These are phyloP conservation scores for Fusarium nelsonii DNA, from an alignment of 2,329 filamentous ascomycete species.

Conservation along the genomic window DNA sequence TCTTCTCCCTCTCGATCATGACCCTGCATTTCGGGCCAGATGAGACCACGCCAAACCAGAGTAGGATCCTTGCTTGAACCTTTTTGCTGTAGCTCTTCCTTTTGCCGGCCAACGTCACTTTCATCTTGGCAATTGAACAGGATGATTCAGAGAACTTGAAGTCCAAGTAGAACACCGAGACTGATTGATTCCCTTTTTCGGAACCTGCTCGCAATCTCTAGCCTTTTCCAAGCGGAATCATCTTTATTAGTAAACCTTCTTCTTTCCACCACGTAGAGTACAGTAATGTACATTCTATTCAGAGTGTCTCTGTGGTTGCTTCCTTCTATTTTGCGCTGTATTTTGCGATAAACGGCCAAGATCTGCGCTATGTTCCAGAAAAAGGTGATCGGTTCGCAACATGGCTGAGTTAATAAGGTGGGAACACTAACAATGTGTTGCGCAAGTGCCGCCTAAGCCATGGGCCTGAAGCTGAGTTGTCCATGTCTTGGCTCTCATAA, in stretches of 20 bases:
- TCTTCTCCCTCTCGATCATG: conserved; percentile 19
- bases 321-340: conserved; percentile 7
- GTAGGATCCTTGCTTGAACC: conserved; percentile 27
- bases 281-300: not conserved
- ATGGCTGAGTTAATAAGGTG: conserved; percentile 37
- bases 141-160: conserved; percentile 10
- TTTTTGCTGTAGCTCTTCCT: conserved; percentile 9
- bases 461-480: conserved; percentile 10
- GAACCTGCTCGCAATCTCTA: conserved; percentile 4
- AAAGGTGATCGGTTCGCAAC: conserved; percentile 13
- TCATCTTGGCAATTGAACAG: conserved; percentile 34
- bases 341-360: conserved; percentile 28
- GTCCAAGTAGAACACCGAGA: conserved; percentile 6
- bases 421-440: conserved; percentile 34
- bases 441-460: conserved; percentile 40
- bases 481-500: conserved; percentile 15
- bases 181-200: conserved; percentile 7
- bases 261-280: not conserved
- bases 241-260: not conserved
- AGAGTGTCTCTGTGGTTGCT: not conserved
- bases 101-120: conserved; percentile 36
- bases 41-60: not conserved
- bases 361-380: conserved; percentile 22
- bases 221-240: not conserved
- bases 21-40: conserved; percentile 24